Evolutionary conservation across 306 rosid genomes (phyloP).

Genomic region (Ormosia semicastrata): DNA sequence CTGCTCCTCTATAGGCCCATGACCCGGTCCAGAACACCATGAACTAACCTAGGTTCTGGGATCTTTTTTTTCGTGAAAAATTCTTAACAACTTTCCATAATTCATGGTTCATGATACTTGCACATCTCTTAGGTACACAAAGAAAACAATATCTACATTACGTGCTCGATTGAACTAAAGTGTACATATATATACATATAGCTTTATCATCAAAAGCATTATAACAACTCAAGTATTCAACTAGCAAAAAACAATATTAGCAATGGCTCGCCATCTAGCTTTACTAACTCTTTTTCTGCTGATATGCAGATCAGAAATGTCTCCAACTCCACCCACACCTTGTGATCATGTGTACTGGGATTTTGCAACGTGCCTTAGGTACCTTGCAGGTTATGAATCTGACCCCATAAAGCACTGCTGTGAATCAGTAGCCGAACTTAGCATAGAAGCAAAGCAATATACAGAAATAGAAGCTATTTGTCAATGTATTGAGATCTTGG

Average conservation of each 20-base stretch:
- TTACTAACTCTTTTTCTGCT: neutral
- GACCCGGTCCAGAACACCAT: no score
- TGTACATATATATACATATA: neutral
- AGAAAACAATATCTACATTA: neutral
- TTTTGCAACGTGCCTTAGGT: constrained; percentile 29
- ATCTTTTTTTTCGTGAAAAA: neutral
- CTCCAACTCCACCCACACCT: neutral
- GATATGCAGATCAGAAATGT: constrained; percentile 11
- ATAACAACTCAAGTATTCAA: neutral
- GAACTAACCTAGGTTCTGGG: neutral
- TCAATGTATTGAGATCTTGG: constrained; percentile 21
- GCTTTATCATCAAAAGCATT: neutral
- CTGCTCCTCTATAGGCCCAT: no score
- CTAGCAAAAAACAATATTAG: neutral
- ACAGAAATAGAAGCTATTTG: neutral
- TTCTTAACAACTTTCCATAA: constrained; percentile 4
- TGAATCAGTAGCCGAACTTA: neutral
- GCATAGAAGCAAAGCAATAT: neutral
- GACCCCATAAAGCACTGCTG: constrained; percentile 5
- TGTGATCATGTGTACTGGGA: constrained; percentile 30
- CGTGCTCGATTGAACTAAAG: neutral
- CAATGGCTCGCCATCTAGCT: neutral
- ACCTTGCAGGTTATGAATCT: constrained; percentile 26
- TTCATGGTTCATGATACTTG: constrained; percentile 20
- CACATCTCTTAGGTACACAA: neutral